Base-by-base conservation (phyloP, 208 protist genomes). In the Vickermania ingenoplastis region DNA sequence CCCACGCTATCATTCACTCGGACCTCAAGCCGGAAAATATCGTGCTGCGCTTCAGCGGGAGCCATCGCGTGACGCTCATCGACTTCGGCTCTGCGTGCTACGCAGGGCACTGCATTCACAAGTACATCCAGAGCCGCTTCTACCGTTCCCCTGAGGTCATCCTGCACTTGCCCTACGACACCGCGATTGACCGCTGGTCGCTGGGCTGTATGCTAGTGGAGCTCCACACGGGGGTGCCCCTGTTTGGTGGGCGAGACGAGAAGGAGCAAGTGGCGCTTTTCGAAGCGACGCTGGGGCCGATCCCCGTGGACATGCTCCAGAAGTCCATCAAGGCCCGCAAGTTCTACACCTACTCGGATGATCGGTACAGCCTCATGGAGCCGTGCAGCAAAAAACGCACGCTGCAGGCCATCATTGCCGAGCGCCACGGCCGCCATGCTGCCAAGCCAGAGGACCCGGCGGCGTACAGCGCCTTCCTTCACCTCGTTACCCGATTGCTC, bases 141-240 rank as follows among this genome's bases (percentile, higher is more conserved):
- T 99, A 99, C 75, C 97, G 99, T 67, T 94, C 86, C 61, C 94
- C 91, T 0, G 98, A 86, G 96, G 97, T 99, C 14, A 87, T 99
- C 53, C 71, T 99, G 17, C 92, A 96, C 36, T 63, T 97, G 1
- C 74, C 82, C 41, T 99, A 99, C 74, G 71, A 65, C 24, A 83
- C 73, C 23, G 58, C 87, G 0, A 99, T 99, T 55, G 98, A 99
- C 69, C 98, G 99, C 72, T 99, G 98, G 98, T 95, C 79, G 31
- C 71, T 99, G 3, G 98, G 95, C 3, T 99, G 98, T 70, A 96
- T 99, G 29, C 78, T 99, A 1, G 96, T 98, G 2, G 98, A 99
- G 75, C 77, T 99, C 52, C 91, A 98, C 81, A 99, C 89, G 3
- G 98, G 97, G 30, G 62, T 79, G 13, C 97, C 97, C 1, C 67